Conservation (phyloP, 768 basidiomycete species). For the Suillus subalutaceus region DNA sequence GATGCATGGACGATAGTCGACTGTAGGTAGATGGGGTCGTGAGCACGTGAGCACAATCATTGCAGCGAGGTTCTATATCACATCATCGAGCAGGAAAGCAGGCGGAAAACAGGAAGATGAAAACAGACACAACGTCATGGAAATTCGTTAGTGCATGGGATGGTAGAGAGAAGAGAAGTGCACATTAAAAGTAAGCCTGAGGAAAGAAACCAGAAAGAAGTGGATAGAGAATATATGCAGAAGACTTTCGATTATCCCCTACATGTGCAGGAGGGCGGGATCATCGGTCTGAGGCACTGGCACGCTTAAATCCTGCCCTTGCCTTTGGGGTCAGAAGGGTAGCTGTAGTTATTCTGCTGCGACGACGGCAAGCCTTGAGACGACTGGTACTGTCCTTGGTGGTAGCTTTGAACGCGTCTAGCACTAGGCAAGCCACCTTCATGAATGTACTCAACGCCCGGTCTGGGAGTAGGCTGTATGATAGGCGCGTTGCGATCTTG, state of each 20-base stretch:
- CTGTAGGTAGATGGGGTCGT: slow-evolving; percentile 1
- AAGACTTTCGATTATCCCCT: neutral
- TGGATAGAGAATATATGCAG: neutral
- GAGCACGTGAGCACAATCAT: neutral
- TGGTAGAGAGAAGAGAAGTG: neutral
- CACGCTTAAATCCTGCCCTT: slow-evolving; percentile 13
- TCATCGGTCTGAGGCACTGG: neutral
- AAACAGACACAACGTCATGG: neutral
- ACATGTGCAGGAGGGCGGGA: neutral
- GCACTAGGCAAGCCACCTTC: slow-evolving; percentile 14
- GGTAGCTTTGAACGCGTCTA: slow-evolving; percentile 12
- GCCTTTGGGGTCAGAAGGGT: slow-evolving; percentile 15
- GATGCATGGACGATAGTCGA: neutral
- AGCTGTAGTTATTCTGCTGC: slow-evolving; percentile 19
- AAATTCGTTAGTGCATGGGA: neutral
- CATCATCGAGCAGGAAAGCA: neutral
- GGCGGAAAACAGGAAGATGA: neutral
- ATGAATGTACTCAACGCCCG: slow-evolving; percentile 20
- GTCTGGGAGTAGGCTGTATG: slow-evolving; percentile 12
- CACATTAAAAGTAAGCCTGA: neutral
- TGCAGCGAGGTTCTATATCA: neutral
- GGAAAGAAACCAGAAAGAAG: neutral
- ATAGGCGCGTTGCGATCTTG: slow-evolving; percentile 15
- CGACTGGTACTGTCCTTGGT: slow-evolving; percentile 8
- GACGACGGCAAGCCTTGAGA: slow-evolving; percentile 24